A percentile compares a stretch with the other conserved stretches of the same genome.
Conservation (phyloP, 768 basidiomycete genomes). For the Phanerochaete carnosa region DNA sequence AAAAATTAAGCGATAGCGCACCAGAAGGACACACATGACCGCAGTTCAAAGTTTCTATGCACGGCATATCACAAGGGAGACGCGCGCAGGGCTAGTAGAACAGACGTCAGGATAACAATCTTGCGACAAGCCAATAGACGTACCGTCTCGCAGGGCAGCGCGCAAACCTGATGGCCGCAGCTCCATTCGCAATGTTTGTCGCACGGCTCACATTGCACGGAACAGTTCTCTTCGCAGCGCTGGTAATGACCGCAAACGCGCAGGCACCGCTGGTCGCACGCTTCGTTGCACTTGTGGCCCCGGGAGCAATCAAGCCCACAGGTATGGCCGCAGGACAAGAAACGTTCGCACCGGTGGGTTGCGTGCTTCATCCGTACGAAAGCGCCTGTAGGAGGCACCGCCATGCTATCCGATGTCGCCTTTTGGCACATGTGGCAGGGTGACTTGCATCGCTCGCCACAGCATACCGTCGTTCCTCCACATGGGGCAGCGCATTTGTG, state of each 20-base stretch:
- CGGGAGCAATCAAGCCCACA: conserved; percentile 49
- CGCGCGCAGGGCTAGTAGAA: conserved; percentile 53
- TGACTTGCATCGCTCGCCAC: conserved; percentile 46
- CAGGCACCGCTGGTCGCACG: conserved; percentile 45
- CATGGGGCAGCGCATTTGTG: conserved; percentile 42
- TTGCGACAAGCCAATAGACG: conserved; percentile 22
- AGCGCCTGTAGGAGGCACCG: not conserved
- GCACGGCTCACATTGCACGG: conserved; percentile 57
- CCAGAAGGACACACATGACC: conserved; percentile 69
- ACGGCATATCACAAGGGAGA: conserved; percentile 59
- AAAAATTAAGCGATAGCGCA: conserved; percentile 28
- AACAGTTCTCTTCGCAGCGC: conserved; percentile 46
- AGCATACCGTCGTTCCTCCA: conserved; percentile 45
- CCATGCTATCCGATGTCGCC: conserved; percentile 10
- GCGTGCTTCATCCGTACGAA: conserved; percentile 36
- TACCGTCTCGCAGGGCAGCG: conserved; percentile 66
- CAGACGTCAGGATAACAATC: conserved; percentile 6
- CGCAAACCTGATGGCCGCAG: conserved; percentile 53
- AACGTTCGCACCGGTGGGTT: conserved; percentile 47
- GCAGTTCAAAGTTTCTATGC: conserved; percentile 46
- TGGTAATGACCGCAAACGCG: conserved; percentile 56
- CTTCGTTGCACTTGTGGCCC: conserved; percentile 44
- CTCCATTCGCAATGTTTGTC: conserved; percentile 58
- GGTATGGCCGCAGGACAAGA: conserved; percentile 52
- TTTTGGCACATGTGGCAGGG: conserved; percentile 49